These are phyloP conservation scores for Marasmius sp. DNA, from an alignment of 1,284 basidiomycete genomes.

Conservation along the genomic window DNA sequence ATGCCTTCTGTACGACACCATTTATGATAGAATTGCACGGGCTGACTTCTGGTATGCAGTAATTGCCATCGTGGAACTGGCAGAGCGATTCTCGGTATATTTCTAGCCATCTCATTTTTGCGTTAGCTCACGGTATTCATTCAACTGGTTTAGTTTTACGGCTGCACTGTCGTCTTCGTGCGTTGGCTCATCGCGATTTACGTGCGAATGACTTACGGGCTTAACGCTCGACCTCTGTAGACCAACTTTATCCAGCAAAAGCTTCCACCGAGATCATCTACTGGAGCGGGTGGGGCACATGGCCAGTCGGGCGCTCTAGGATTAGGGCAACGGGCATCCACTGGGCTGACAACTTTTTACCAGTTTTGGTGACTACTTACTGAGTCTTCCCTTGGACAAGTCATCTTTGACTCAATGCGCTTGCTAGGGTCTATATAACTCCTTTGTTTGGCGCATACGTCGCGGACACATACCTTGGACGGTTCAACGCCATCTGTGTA, in stretches of 20 bases:
- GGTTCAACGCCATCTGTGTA: conserved; percentile 12
- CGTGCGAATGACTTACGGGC: conserved; percentile 12
- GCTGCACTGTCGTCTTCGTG: conserved; percentile 67
- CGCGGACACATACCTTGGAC: conserved; percentile 8
- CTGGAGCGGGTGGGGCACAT: conserved; percentile 56
- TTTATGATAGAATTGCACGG: background rate
- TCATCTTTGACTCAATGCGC: background rate
- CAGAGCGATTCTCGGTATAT: conserved; percentile 13
- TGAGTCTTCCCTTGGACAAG: conserved; percentile 21
- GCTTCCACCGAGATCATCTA: conserved; percentile 64
- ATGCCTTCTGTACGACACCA: conserved; percentile 8
- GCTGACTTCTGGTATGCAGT: background rate
- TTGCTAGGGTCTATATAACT: conserved; percentile 40
- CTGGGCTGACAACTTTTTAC: conserved; percentile 68
- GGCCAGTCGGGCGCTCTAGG: conserved; percentile 74
- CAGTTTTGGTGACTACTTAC: conserved; percentile 49
- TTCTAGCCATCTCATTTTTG: background rate
- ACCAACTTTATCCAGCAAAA: conserved; percentile 74
- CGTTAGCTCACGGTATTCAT: background rate
- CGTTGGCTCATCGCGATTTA: conserved; percentile 23
- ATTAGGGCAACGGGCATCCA: conserved; percentile 63
- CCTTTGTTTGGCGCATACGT: conserved; percentile 49
- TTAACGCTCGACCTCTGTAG: conserved; percentile 33
- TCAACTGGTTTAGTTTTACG: conserved; percentile 46
- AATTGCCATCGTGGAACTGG: conserved; percentile 10